Base-by-base conservation (phyloP, 306 rosid genomes). In the Crataegus laevigata region DNA sequence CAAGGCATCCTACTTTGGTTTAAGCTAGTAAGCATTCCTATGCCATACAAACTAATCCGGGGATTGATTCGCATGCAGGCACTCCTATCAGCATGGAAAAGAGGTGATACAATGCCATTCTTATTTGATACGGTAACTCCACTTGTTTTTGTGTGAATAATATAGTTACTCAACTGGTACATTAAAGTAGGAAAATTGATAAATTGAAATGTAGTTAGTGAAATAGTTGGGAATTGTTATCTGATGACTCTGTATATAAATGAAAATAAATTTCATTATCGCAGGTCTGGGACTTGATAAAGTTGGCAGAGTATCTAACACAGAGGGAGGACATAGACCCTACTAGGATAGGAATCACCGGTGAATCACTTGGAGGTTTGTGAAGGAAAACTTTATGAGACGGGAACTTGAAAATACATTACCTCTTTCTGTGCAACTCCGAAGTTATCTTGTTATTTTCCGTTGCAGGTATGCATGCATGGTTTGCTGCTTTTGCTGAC, bases 351-450 rank as follows among this genome's bases (percentile, higher is more conserved):
- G 97, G 99, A 85, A 90, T 94, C 80, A 89, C 96, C 4, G 97
- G 97, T 51, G 87, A 90, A 89, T 94, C 97, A 42, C 97, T 94
- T 71, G 96, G 99, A 92, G 99, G 99, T 90, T 81, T 68, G 96
- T 83, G 68, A 72, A 71, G 45, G 63, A 82, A 76, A 69, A 54
- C 51, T 84, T 75, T 42, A 68, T 42, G 54, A 77, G 75, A 54
- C 54, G 30, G 58, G 58, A 85, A 71, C 32, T 80, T 70, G 64
- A 45, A 50, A 14, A 28, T 29, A 17, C 52, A 57, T 60, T 25
- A 66, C 54, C 54, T 47, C 58, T 78, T 15, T 13, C 38, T 40
- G 28, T 61, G 57, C 77, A 21, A 71, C 62, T 25, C 73, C 30
- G 28, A 78, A 72, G 71, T 86, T 71, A 62, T 74, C 55, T 68